A percentile compares a stretch with the other conserved stretches of the same genome.
Evolutionary conservation across 2,329 filamentous ascomycete genomes (phyloP).

Genomic region (Arthrobotrys conoides): DNA sequence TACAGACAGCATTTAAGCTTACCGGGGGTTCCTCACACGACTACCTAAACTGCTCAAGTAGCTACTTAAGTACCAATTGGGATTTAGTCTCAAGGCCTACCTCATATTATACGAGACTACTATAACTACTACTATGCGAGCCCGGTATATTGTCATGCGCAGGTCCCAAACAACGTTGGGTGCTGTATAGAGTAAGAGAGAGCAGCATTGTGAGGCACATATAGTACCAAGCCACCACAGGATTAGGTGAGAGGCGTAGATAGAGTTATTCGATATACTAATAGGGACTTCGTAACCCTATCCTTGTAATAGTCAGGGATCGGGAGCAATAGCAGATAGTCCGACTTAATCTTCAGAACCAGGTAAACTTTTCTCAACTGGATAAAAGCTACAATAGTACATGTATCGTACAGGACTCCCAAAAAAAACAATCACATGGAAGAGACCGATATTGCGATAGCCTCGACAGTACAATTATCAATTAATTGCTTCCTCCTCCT

Average conservation of each 20-base stretch:
- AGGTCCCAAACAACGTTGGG: background rate
- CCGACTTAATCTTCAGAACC: background rate
- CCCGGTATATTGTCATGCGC: background rate
- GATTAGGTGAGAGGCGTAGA: too few species aligned
- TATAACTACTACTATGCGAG: background rate
- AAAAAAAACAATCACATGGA: background rate
- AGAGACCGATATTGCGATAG: too few species aligned
- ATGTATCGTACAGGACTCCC: slow-evolving; percentile 27
- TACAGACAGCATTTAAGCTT: background rate
- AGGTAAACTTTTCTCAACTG: slow-evolving; percentile 21
- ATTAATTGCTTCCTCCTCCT: background rate
- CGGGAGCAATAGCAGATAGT: too few species aligned
- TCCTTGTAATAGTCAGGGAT: background rate
- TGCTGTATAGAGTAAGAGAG: too few species aligned
- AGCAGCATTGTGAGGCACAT: too few species aligned
- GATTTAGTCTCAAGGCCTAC: background rate
- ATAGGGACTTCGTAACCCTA: too few species aligned
- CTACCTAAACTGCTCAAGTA: background rate
- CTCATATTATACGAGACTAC: too few species aligned
- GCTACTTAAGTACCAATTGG: background rate
- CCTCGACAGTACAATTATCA: background rate
- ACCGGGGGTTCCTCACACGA: slow-evolving; percentile 1
- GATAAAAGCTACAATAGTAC: slow-evolving; percentile 7
- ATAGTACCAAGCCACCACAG: too few species aligned
- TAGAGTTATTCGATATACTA: too few species aligned